phyloP scores from a whole-genome alignment of 2,329 filamentous ascomycete genomes.

The Microdochium bolleyi region DNA sequence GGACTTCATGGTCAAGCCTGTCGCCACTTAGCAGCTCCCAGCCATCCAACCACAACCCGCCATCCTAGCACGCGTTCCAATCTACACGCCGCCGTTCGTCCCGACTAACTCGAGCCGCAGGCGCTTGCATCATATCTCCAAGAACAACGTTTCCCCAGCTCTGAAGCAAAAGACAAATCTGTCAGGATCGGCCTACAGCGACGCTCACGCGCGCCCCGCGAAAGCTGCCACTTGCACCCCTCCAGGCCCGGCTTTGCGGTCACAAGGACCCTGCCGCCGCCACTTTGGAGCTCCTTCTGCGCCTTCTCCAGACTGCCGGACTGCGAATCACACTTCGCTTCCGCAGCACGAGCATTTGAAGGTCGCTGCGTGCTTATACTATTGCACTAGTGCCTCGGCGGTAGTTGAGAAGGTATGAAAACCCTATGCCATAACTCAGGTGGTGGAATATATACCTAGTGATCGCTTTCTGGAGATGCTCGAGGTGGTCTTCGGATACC shows the following conservation, averaged over 20 bases:
- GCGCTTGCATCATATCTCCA: not conserved
- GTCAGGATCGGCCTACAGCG: not conserved
- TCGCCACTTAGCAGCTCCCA: not conserved
- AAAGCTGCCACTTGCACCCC: not conserved
- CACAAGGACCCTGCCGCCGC: not conserved
- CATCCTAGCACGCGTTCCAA: constrained; percentile 19
- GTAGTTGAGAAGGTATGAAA: not conserved
- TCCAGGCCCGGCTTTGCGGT: not conserved
- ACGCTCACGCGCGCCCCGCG: too few species aligned
- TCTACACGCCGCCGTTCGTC: constrained; percentile 3
- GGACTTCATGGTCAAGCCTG: not conserved
- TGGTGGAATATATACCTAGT: not conserved
- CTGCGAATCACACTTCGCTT: not conserved
- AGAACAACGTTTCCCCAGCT: not conserved
- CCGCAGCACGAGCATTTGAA: not conserved
- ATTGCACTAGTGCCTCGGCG: not conserved
- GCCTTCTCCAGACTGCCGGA: not conserved
- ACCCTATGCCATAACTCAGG: not conserved
- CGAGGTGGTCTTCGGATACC: not conserved
- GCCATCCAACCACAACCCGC: constrained; percentile 20
- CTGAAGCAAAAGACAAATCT: not conserved
- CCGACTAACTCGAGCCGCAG: not conserved
- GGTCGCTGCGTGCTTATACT: not conserved
- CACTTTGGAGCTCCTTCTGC: not conserved
- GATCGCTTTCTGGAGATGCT: not conserved